These are phyloP conservation scores for Eimeria tenella DNA, from an alignment of 169 alveolate genomes.

Conservation along the genomic window DNA sequence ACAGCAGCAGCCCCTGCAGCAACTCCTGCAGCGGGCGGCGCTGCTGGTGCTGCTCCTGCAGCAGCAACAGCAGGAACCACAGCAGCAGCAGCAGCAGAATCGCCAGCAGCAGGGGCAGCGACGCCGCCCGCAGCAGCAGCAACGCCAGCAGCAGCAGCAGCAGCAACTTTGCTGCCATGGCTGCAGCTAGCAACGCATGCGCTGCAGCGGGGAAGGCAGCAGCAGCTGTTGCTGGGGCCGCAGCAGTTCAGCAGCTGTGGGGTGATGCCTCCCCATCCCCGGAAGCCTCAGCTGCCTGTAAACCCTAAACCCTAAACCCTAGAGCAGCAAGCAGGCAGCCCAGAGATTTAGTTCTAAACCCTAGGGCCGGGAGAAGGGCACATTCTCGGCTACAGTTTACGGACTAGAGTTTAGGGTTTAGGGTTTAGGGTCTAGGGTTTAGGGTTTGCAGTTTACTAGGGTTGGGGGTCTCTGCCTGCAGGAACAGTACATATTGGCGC, in stretches of 20 bases:
- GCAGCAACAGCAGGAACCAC: not conserved
- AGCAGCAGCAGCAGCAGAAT: not conserved
- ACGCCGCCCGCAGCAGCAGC: not conserved
- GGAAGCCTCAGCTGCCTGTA: conserved; percentile 42
- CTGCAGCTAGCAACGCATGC: conserved; percentile 33
- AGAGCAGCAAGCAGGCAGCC: not conserved
- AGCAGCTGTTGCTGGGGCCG: conserved; percentile 20
- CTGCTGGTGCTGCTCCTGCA: not conserved
- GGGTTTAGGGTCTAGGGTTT: no score
- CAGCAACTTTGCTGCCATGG: not conserved
- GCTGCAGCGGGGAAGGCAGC: conserved; percentile 54
- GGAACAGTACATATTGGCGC: conserved; percentile 24
- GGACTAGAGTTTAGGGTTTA: not conserved
- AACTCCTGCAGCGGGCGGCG: not conserved
- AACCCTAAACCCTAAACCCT: not conserved
- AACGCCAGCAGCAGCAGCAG: not conserved
- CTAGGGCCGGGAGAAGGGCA: not conserved
- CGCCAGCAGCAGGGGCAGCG: conserved; percentile 2
- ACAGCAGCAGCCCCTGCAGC: not conserved
- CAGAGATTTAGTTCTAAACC: not conserved
- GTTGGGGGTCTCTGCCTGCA: conserved; percentile 1
- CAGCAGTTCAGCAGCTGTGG: not conserved
- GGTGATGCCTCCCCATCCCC: conserved; percentile 4
- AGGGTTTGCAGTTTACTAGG: not conserved
- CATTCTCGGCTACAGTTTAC: not conserved